Conservation (phyloP, 164 flowering plant genomes). For the Cinnamomum micranthum region DNA sequence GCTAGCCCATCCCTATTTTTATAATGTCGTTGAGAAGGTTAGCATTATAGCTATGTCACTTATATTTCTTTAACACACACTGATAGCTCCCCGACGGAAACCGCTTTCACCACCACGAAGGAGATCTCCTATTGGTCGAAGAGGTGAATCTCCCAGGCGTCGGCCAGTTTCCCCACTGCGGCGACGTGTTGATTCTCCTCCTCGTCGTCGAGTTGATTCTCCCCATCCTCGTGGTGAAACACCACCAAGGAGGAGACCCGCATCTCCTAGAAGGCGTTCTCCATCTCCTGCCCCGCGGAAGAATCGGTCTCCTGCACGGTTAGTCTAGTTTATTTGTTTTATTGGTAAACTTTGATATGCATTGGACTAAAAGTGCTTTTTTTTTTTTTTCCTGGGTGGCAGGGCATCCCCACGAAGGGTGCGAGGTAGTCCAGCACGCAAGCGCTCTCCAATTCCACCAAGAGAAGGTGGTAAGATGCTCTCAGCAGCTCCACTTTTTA, state of each 20-base stretch:
- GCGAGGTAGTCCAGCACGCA: slow-evolving; percentile 87
- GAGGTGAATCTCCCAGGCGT: slow-evolving; percentile 77
- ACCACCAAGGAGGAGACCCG: slow-evolving; percentile 80
- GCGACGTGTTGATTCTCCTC: slow-evolving; percentile 63
- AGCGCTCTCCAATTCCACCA: slow-evolving; percentile 74
- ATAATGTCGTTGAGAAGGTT: background rate
- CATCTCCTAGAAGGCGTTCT: slow-evolving; percentile 88
- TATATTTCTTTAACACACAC: background rate
- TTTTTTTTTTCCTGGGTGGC: background rate
- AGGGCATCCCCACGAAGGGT: slow-evolving; percentile 71
- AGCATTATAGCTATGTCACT: background rate
- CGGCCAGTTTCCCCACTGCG: slow-evolving; percentile 53
- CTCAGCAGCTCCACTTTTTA: background rate
- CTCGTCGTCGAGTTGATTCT: slow-evolving; percentile 58
- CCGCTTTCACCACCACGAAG: slow-evolving; percentile 67
- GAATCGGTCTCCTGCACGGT: slow-evolving; percentile 77
- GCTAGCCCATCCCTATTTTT: no score
- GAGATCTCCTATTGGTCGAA: slow-evolving; percentile 58
- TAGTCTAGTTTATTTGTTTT: slow-evolving; percentile 7
- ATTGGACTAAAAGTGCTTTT: slow-evolving; percentile 1
- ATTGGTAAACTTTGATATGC: slow-evolving; percentile 1
- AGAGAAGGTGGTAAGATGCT: slow-evolving; percentile 69
- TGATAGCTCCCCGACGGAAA: slow-evolving; percentile 69
- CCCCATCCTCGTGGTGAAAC: slow-evolving; percentile 68
- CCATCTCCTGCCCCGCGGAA: slow-evolving; percentile 74